phyloP scores from a whole-genome alignment of 345 rosid genomes.

The Rhodamnia rubescens region DNA sequence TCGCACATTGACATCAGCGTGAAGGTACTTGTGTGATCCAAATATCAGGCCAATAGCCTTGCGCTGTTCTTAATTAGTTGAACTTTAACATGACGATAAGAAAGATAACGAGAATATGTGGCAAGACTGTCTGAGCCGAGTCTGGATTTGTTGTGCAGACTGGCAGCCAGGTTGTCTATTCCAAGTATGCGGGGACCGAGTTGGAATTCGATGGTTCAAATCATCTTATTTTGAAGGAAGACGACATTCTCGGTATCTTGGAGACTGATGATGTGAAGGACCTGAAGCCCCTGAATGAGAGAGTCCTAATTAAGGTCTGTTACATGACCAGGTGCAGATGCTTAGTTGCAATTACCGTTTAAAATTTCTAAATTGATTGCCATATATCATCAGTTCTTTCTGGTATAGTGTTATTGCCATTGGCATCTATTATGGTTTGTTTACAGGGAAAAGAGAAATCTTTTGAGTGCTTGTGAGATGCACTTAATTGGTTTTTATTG shows the following conservation, averaged over 20 bases:
- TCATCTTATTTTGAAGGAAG: conserved; percentile 87
- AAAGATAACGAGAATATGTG: background rate
- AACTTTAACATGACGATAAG: background rate
- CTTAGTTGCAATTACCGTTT: background rate
- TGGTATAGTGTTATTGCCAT: background rate
- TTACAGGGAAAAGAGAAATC: too few species aligned
- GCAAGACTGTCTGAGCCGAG: background rate
- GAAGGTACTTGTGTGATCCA: conserved; percentile 23
- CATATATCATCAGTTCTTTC: background rate
- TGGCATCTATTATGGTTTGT: too few species aligned
- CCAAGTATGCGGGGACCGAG: conserved; percentile 92
- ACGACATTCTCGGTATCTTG: conserved; percentile 86
- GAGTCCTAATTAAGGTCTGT: conserved; percentile 73
- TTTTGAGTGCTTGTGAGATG: background rate
- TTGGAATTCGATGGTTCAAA: conserved; percentile 63
- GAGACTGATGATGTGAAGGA: conserved; percentile 89
- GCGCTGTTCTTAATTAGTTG: background rate
- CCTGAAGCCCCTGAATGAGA: conserved; percentile 85
- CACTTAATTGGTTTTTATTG: background rate
- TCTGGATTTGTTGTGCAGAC: conserved; percentile 25
- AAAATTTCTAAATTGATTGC: background rate
- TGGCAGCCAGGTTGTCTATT: conserved; percentile 66
- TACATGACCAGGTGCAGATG: background rate
- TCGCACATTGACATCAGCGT: conserved; percentile 38
- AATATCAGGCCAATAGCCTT: background rate